phyloP scores from a whole-genome alignment of 805 yeast genomes.

The Brettanomyces naardenensis region DNA sequence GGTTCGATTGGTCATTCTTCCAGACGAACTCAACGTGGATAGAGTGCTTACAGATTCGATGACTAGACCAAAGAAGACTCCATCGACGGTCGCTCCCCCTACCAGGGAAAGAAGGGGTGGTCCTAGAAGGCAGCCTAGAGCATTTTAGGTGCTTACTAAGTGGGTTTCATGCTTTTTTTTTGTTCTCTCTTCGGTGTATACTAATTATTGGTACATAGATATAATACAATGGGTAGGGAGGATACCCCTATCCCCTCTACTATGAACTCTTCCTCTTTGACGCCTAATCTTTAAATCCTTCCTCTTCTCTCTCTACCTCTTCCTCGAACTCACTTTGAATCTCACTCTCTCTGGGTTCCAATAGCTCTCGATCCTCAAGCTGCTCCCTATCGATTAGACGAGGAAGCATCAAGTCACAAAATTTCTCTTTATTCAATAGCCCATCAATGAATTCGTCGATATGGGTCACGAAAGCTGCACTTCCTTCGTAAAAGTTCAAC shows the following conservation, averaged over 20 bases:
- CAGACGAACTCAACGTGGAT: slow-evolving; percentile 78
- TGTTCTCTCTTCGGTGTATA: too few relatives aligned
- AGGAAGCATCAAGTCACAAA: slow-evolving; percentile 71
- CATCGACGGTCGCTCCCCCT: neutral
- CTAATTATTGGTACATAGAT: too few relatives aligned
- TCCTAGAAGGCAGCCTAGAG: neutral
- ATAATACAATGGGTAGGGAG: too few relatives aligned
- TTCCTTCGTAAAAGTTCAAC: slow-evolving; percentile 37
- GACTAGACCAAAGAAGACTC: neutral
- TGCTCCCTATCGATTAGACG: slow-evolving; percentile 36
- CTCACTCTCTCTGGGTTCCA: slow-evolving; percentile 32
- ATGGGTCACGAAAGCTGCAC: slow-evolving; percentile 33
- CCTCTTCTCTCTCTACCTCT: slow-evolving; percentile 16
- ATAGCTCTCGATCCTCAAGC: slow-evolving; percentile 34
- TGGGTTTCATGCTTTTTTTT: too few relatives aligned
- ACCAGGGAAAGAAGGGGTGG: neutral
- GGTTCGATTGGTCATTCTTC: slow-evolving; percentile 73
- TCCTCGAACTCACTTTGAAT: slow-evolving; percentile 27
- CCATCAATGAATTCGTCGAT: slow-evolving; percentile 74
- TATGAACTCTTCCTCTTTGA: too few relatives aligned
- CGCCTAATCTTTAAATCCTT: too few relatives aligned
- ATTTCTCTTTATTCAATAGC: slow-evolving; percentile 47
- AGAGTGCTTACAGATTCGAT: slow-evolving; percentile 46
- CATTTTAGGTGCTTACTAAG: neutral
- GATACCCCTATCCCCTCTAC: too few relatives aligned